Percentiles rank a stretch among this genome's conserved stretches.
These are phyloP conservation scores for Trypanosoma cruzi DNA, from an alignment of 208 protist genomes.

Conservation along the genomic window DNA sequence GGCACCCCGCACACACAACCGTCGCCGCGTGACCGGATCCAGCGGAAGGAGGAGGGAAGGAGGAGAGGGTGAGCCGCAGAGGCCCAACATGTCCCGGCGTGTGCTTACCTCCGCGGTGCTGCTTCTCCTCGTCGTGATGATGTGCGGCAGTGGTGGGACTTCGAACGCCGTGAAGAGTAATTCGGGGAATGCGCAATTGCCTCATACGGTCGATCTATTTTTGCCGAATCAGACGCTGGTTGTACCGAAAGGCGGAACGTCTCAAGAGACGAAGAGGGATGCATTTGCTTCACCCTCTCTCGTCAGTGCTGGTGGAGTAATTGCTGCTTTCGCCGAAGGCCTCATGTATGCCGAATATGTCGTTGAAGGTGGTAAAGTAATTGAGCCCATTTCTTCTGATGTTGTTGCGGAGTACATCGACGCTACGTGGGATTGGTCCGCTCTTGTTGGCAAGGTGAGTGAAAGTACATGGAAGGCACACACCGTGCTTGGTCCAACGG, in stretches of 20 bases:
- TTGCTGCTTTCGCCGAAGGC: neutral
- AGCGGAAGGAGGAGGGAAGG: neutral
- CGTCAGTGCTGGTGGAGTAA: neutral
- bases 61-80: neutral
- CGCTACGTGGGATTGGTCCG: neutral
- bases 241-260: neutral
- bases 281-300: neutral
- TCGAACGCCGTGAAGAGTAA: neutral
- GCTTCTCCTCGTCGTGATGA: neutral
- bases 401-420: neutral
- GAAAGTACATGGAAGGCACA: neutral
- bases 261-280: neutral
- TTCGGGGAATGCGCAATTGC: neutral
- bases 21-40: neutral
- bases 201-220: neutral
- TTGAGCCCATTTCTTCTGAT: neutral
- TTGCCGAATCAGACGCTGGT: too few species aligned
- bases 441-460: neutral
- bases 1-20: neutral
- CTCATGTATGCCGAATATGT: neutral
- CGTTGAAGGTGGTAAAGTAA: neutral
- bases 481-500: neutral
- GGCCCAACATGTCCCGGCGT: neutral
- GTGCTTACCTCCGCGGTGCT: neutral
- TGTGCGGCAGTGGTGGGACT: neutral